Evolutionary conservation across 805 yeast species (phyloP), one percentile per base, ranked within the genome.

Genomic region (Isabelozyma rhagii): DNA sequence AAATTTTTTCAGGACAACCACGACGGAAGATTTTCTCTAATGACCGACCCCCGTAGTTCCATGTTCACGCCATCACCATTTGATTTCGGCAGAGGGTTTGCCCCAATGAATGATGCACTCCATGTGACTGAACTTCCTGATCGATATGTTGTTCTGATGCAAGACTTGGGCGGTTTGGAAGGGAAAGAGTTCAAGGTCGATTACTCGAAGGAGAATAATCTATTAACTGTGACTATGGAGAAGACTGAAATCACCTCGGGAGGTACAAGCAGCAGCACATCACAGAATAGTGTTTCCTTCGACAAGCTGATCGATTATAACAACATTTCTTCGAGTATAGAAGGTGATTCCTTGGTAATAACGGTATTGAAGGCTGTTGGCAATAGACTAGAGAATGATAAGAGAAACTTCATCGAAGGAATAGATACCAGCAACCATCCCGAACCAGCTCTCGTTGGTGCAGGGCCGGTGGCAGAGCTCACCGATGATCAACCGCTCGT

Each of bases 141-240:
- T 15, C 36, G 27, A 8, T 43, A 43, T 7, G 13, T 31, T 8
- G 45, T 43, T 17, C 39, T 28, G 39, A 43, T 43, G 45, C 9
- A 29, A 8, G 45, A 43, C 15, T 9, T 15, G 5, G 45, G 28
- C 4, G 45, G 45, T 8, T 10, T 43, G 14, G 45, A 43, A n/a
- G 45, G 45, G 11, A 43, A 43, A 43, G 45, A 43, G 21, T 43
- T 43, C 38, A 43, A 43, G 28, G 25, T 43, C 8, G 45, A 43
- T 17, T 43, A 21, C 28, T n/a, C 45, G 5, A 27, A 28, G 21
- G 45, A 43, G 27, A 8, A 5, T 7, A 43, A 43, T 15, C 36
- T 11, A 17, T 17, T 43, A n/a, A 43, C 45, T 5, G 45, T 43
- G 15, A 43, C 45, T 14, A 43, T 43, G 45, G 17, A 11, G 10